These are phyloP conservation scores for Pythium guiyangense DNA, from an alignment of 352 stramenopile species.

Conservation along the genomic window DNA sequence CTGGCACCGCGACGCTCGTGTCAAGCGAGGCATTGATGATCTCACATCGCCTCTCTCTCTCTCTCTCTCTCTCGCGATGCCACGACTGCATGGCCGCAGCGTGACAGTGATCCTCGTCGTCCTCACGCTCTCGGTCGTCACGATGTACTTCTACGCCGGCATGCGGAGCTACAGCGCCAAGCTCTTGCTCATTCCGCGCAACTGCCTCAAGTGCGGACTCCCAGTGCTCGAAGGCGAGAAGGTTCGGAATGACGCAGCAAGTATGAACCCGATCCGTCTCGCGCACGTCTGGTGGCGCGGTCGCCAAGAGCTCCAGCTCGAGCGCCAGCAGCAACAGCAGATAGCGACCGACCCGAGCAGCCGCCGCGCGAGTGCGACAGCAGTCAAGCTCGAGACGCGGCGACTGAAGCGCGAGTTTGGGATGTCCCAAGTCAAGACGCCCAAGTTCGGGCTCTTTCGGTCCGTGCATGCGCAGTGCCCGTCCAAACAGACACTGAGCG, in stretches of 20 bases:
- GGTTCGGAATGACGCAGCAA: constrained; percentile 49
- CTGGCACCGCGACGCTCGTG: too few species aligned
- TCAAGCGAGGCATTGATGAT: too few species aligned
- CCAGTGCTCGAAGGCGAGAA: constrained; percentile 53
- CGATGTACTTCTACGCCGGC: constrained; percentile 56
- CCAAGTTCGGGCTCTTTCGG: constrained; percentile 58
- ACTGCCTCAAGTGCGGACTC: constrained; percentile 58
- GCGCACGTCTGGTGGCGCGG: constrained; percentile 40
- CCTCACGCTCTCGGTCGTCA: constrained; percentile 42
- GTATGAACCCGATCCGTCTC: constrained; percentile 44
- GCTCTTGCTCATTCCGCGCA: constrained; percentile 61
- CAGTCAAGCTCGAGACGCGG: constrained; percentile 24
- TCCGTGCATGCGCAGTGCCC: constrained; percentile 51
- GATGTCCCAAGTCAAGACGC: constrained; percentile 70
- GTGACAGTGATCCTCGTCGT: constrained; percentile 50
- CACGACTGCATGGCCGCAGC: constrained; percentile 14
- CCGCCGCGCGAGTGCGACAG: not conserved
- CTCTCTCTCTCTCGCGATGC: not conserved
- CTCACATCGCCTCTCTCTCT: not conserved
- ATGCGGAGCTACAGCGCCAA: constrained; percentile 63
- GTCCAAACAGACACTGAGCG: constrained; percentile 36
- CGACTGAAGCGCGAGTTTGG: constrained; percentile 58
- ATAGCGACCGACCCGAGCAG: constrained; percentile 7
- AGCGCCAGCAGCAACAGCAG: not conserved
- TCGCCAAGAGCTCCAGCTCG: constrained; percentile 1